A percentile compares a stretch with the other conserved stretches of the same genome.
Evolutionary conservation across 2,329 filamentous ascomycete species (phyloP).

Genomic region (Neodidymelliopsis sp.): DNA sequence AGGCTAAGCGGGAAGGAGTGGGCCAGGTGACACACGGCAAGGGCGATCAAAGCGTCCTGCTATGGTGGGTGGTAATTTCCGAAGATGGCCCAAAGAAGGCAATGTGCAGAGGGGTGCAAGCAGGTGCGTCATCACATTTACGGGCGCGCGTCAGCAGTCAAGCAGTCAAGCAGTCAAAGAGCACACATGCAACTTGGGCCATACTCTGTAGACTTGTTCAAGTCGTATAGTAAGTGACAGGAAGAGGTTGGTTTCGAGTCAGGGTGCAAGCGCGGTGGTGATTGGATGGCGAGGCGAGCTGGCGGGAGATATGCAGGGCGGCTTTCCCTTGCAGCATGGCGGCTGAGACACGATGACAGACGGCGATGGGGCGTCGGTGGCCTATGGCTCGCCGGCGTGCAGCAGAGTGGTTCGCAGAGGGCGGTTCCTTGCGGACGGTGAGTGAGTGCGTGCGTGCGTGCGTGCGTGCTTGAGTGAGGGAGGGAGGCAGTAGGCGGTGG

Average conservation of each 20-base stretch:
- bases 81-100: slow-evolving; percentile 24
- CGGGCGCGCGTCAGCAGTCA: background rate
- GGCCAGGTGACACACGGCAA: slow-evolving; percentile 29
- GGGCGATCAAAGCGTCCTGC: slow-evolving; percentile 33
- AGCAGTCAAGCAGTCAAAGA: too few species aligned
- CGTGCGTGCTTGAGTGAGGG: too few species aligned
- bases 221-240: too few species aligned
- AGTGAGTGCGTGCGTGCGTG: too few species aligned
- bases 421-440: slow-evolving; percentile 4
- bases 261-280: slow-evolving; percentile 8
- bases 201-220: too few species aligned
- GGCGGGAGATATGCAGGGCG: slow-evolving; percentile 28
- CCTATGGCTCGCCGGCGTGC: slow-evolving; percentile 3
- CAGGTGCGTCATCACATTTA: slow-evolving; percentile 4
- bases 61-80: slow-evolving; percentile 42
- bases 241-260: slow-evolving; percentile 11
- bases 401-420: background rate
- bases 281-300: slow-evolving; percentile 23
- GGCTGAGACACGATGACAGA: slow-evolving; percentile 27
- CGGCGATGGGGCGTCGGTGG: slow-evolving; percentile 10
- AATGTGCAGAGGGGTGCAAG: background rate
- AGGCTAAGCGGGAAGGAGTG: slow-evolving; percentile 17
- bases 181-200: too few species aligned
- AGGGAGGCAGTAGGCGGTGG: background rate
- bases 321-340: slow-evolving; percentile 24